A percentile compares a stretch with the other conserved stretches of the same genome.
phyloP scores from a whole-genome alignment of 768 basidiomycete species.

The Mycena olivaceomarginata region DNA sequence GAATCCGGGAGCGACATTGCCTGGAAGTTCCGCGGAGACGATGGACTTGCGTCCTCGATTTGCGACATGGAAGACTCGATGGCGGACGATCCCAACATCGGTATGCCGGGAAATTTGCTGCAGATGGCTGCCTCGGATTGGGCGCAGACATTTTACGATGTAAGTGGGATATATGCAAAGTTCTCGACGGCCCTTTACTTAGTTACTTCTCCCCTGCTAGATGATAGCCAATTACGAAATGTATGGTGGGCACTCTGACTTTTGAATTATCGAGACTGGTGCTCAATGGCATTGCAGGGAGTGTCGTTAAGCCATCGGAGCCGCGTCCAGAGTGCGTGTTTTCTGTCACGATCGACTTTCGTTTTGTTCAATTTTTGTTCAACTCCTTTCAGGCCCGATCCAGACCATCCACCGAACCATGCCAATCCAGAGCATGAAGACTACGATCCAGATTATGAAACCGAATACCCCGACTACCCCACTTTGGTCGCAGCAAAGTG shows the following conservation, averaged over 20 bases:
- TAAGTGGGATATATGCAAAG: background rate
- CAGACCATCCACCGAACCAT: background rate
- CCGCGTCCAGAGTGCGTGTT: constrained; percentile 19
- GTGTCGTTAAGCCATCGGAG: constrained; percentile 17
- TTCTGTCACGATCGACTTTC: background rate
- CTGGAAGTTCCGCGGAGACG: constrained; percentile 35
- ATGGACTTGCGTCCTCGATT: constrained; percentile 10
- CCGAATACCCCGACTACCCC: background rate
- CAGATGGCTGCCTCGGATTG: constrained; percentile 31
- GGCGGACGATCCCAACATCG: constrained; percentile 32
- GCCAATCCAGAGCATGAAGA: background rate
- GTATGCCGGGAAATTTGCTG: constrained; percentile 26
- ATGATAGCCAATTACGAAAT: constrained; percentile 31
- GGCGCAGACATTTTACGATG: constrained; percentile 35
- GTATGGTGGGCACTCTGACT: background rate
- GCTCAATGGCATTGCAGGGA: constrained; percentile 1
- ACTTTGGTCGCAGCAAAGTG: constrained; percentile 27
- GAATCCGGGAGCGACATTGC: constrained; percentile 19
- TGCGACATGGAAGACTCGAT: constrained; percentile 35
- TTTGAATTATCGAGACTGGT: background rate
- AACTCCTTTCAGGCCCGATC: background rate
- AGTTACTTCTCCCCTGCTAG: background rate
- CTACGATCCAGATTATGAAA: constrained; percentile 1
- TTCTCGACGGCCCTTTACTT: too few relatives aligned
- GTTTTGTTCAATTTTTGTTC: background rate